phyloP scores from a whole-genome alignment of 2,329 filamentous ascomycete species.

The Penicillium sp. region DNA sequence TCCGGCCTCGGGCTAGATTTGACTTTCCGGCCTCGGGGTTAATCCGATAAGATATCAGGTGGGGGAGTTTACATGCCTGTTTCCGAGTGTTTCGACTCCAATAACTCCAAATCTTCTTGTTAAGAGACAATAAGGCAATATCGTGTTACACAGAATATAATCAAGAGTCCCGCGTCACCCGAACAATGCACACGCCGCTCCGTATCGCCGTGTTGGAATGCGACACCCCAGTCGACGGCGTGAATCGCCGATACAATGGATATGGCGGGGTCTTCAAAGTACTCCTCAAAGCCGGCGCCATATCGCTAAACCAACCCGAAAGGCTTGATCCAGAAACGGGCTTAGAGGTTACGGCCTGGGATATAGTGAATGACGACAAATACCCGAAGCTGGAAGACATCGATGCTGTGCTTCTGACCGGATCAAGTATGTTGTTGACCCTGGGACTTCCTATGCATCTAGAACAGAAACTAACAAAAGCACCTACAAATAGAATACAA shows the following conservation, averaged over 20 bases:
- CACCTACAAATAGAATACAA: slow-evolving; percentile 55
- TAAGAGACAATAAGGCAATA: too few species aligned
- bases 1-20: not conserved
- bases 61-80: too few species aligned
- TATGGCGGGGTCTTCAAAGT: slow-evolving; percentile 69
- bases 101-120: too few species aligned
- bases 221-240: slow-evolving; percentile 68
- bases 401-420: slow-evolving; percentile 79
- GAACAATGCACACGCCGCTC: slow-evolving; percentile 48
- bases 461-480: not conserved
- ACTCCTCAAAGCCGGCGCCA: slow-evolving; percentile 56
- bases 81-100: too few species aligned
- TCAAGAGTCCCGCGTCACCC: not conserved
- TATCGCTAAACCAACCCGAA: slow-evolving; percentile 40
- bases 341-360: slow-evolving; percentile 61
- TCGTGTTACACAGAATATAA: not conserved
- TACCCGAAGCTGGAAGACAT: slow-evolving; percentile 72
- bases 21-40: not conserved
- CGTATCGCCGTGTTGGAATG: slow-evolving; percentile 85
- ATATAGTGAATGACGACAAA: slow-evolving; percentile 63
- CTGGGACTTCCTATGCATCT: not conserved
- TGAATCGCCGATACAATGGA: slow-evolving; percentile 61
- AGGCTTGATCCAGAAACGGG: slow-evolving; percentile 36
- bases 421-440: slow-evolving; percentile 52
- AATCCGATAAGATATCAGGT: not conserved